Evolutionary conservation across 441 rosid species (phyloP).

Genomic region (Syzygium syzygioides): DNA sequence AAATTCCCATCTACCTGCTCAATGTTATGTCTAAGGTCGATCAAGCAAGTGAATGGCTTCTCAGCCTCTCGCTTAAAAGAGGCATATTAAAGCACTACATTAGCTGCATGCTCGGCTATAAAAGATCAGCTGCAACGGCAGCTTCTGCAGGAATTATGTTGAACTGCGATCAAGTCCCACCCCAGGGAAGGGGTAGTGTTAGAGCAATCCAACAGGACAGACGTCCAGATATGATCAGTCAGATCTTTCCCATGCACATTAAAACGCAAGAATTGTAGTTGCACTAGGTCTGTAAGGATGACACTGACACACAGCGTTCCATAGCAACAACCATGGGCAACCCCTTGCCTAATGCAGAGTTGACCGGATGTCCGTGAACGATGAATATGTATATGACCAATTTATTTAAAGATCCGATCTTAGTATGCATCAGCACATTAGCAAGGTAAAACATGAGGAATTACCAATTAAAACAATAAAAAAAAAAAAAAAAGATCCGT

Average conservation of each 20-base stretch:
- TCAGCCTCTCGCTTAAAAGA: background rate
- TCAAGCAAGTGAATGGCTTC: background rate
- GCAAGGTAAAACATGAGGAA: background rate
- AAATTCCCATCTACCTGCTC: background rate
- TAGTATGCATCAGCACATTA: background rate
- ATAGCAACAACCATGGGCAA: background rate
- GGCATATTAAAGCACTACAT: background rate
- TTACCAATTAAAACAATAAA: background rate
- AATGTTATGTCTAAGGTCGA: background rate
- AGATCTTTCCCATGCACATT: too few species aligned
- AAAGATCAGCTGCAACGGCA: too few species aligned
- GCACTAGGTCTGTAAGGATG: background rate
- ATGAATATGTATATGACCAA: background rate
- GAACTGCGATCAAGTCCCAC: too few species aligned
- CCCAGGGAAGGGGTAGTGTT: background rate
- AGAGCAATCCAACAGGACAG: too few species aligned
- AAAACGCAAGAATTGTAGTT: too few species aligned
- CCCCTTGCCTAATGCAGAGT: background rate
- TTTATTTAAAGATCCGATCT: background rate
- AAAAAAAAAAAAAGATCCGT: background rate
- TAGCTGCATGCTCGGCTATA: too few species aligned
- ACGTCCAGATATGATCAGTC: too few species aligned
- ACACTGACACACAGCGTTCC: background rate
- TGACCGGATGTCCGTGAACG: background rate
- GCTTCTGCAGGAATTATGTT: too few species aligned